Percentiles rank a stretch among this genome's conserved stretches.
phyloP scores from a whole-genome alignment of 208 protist genomes.

The Wallacemonas sp. region DNA sequence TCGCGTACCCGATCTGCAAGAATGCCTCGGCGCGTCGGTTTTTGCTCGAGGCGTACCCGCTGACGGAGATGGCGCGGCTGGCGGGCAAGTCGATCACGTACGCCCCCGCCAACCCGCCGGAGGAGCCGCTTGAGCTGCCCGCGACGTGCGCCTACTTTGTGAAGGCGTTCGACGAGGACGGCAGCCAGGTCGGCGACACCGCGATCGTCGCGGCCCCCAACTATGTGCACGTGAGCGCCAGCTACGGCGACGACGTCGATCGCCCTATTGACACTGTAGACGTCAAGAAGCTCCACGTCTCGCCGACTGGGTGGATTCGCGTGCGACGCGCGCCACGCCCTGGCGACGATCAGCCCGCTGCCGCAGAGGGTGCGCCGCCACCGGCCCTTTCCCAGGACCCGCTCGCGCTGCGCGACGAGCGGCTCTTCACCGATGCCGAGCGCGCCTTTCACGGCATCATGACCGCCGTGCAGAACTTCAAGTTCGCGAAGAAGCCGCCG shows the following conservation, averaged over 20 bases:
- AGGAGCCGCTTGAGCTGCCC: neutral
- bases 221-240: constrained; percentile 3
- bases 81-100: constrained; percentile 5
- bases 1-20: neutral
- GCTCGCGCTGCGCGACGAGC: neutral
- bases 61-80: neutral
- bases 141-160: neutral
- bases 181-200: neutral
- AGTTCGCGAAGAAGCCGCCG: neutral
- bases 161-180: neutral
- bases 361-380: neutral
- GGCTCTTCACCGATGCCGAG: constrained; percentile 6
- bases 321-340: neutral
- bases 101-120: neutral
- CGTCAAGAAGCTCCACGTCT: constrained; percentile 3
- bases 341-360: neutral
- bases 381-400: neutral
- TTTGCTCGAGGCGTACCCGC: constrained; percentile 11
- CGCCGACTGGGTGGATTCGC: constrained; percentile 10
- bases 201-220: constrained; percentile 1
- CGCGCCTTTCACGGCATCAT: constrained; percentile 14
- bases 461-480: constrained; percentile 1
- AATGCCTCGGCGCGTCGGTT: neutral
- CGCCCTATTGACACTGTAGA: neutral
- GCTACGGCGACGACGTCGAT: neutral